Percentiles rank a stretch among this genome's conserved stretches.
Evolutionary conservation across 208 protist genomes (phyloP).

Genomic region (Leishmania lainsoni): DNA sequence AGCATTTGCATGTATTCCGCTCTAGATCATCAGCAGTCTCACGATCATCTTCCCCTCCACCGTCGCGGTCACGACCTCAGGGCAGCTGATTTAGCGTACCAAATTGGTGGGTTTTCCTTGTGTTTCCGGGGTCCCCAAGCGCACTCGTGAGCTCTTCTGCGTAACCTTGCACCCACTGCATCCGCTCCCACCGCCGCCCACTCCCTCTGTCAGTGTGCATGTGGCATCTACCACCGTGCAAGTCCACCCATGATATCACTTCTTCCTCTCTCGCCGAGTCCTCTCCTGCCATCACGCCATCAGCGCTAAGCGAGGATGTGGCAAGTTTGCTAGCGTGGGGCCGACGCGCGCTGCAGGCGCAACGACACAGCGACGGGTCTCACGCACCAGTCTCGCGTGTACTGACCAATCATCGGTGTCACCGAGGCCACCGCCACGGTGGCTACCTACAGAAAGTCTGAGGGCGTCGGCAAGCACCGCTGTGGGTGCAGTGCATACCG

Average conservation of each 20-base stretch:
- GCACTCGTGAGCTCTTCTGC: background rate
- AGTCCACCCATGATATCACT: background rate
- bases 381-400: background rate
- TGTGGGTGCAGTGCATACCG: background rate
- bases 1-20: background rate
- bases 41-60: background rate
- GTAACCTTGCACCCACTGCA: background rate
- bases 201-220: background rate
- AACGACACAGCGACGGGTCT: conserved; percentile 20
- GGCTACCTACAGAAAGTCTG: background rate
- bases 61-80: background rate
- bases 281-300: background rate
- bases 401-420: background rate
- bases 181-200: background rate
- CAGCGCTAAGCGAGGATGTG: conserved; percentile 24
- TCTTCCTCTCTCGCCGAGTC: conserved; percentile 23
- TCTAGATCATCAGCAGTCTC: background rate
- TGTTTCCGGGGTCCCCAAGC: background rate
- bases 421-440: background rate
- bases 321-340: conserved; percentile 21
- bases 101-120: background rate
- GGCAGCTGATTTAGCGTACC: background rate
- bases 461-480: background rate
- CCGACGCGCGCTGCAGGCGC: conserved; percentile 8
- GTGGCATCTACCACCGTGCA: background rate